Percentiles rank a stretch among this genome's conserved stretches.
Conservation (phyloP, 139 green algal species). For the Desmodesmus armatus region DNA sequence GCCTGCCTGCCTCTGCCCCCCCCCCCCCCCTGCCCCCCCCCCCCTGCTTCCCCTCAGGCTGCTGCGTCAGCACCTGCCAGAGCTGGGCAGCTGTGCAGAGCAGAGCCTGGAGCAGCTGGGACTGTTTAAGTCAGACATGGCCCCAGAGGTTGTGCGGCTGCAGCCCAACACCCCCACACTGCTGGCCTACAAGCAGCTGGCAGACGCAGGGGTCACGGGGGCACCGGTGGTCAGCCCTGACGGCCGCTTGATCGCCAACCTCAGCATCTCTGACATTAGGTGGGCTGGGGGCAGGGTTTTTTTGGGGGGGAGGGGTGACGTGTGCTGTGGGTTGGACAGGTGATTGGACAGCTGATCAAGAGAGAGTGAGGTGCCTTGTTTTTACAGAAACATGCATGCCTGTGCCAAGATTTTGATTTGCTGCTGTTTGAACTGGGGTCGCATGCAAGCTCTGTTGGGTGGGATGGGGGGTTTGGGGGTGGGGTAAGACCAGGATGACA, state of each 20-base stretch:
- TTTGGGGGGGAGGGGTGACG: too few species aligned
- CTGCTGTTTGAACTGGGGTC: too few species aligned
- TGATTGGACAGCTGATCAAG: constrained; percentile 5
- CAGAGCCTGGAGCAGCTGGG: constrained; percentile 52
- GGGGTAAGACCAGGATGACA: too few species aligned
- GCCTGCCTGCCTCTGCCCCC: too few species aligned
- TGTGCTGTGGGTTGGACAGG: too few species aligned
- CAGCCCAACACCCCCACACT: constrained; percentile 72
- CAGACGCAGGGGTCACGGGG: constrained; percentile 61
- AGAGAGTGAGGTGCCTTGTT: too few species aligned
- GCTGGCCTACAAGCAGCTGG: constrained; percentile 76
- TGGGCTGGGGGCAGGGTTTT: constrained; percentile 16
- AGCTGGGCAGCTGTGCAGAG: constrained; percentile 47
- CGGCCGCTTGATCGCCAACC: constrained; percentile 80
- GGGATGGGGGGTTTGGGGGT: too few species aligned
- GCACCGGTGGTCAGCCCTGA: constrained; percentile 71
- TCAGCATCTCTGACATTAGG: constrained; percentile 80
- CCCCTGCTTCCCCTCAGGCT: constrained; percentile 13
- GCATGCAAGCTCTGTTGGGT: too few species aligned
- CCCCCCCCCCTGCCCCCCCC: not conserved
- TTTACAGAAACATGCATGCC: too few species aligned
- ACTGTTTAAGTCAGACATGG: constrained; percentile 42
- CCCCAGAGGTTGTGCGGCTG: constrained; percentile 57
- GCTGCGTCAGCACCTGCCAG: constrained; percentile 43
- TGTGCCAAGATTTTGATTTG: too few species aligned